Conservation (phyloP, 2,329 filamentous ascomycete genomes). For the Exophiala mesophila region DNA sequence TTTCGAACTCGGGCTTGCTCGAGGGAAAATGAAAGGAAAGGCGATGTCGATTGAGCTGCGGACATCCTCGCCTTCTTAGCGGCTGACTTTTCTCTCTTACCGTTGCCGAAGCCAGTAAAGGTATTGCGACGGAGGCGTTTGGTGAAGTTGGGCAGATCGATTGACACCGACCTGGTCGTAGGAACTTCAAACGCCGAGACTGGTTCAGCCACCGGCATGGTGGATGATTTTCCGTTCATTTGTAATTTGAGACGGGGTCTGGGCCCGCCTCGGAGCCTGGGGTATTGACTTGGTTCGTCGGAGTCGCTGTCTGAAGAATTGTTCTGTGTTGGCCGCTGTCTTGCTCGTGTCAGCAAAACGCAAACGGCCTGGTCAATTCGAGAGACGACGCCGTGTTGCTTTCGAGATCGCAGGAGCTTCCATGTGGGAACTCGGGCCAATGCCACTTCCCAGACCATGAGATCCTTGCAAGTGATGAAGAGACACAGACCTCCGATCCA, state of each 20-base stretch:
- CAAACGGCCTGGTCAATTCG: slow-evolving; percentile 18
- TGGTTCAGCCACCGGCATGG: slow-evolving; percentile 4
- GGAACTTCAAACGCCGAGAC: slow-evolving; percentile 7
- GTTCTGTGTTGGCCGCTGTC: slow-evolving; percentile 1
- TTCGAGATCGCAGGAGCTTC: slow-evolving; percentile 55
- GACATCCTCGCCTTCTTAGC: slow-evolving; percentile 7
- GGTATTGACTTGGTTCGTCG: slow-evolving; percentile 4
- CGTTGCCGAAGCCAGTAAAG: slow-evolving; percentile 41
- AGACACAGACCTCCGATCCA: slow-evolving; percentile 78
- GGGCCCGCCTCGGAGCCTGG: not conserved
- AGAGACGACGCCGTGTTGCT: slow-evolving; percentile 8
- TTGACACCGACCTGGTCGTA: slow-evolving; percentile 1
- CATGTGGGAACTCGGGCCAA: slow-evolving; percentile 86
- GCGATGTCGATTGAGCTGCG: slow-evolving; percentile 35
- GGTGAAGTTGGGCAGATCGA: slow-evolving; percentile 4
- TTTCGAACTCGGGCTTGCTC: slow-evolving; percentile 71
- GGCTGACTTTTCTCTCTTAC: not conserved
- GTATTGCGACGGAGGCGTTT: slow-evolving; percentile 15
- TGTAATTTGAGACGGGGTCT: slow-evolving; percentile 11
- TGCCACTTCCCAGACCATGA: slow-evolving; percentile 77
- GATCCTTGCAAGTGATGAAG: slow-evolving; percentile 65
- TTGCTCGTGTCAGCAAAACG: slow-evolving; percentile 6
- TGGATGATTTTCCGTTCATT: slow-evolving; percentile 14
- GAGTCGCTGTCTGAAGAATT: slow-evolving; percentile 13
- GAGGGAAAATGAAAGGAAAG: slow-evolving; percentile 72